Evolutionary conservation across 2,329 filamentous ascomycete genomes (phyloP).

Genomic region (Aureobasidium sp.): DNA sequence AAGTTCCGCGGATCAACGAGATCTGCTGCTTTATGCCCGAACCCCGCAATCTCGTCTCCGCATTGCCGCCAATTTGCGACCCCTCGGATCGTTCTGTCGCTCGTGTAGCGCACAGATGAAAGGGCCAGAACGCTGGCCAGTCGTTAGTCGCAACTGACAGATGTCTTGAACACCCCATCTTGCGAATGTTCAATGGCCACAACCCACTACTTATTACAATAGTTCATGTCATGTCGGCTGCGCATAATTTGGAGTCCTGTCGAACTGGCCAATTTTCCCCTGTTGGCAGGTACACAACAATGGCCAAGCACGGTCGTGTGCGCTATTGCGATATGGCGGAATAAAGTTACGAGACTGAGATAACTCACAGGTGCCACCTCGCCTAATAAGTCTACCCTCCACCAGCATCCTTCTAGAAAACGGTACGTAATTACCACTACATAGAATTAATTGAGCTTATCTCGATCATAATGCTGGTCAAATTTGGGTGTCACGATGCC

Average conservation of each 20-base stretch:
- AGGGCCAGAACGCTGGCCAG: background rate
- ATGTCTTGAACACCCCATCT: background rate
- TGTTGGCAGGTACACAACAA: background rate
- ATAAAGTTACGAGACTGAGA: constrained; percentile 1
- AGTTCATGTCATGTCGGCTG: too few relatives aligned
- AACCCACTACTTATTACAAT: too few relatives aligned
- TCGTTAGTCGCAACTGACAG: background rate
- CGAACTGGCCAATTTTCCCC: background rate
- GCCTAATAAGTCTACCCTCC: background rate
- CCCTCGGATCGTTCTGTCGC: background rate
- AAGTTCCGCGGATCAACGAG: background rate
- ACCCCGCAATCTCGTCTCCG: background rate
- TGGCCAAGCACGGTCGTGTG: background rate
- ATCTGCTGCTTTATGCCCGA: background rate
- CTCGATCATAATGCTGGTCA: background rate
- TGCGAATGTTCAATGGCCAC: too few relatives aligned
- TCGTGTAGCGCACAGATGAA: background rate
- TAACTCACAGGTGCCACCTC: background rate
- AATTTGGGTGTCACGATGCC: background rate
- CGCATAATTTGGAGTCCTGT: background rate
- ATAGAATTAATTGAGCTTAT: background rate
- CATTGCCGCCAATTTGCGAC: background rate
- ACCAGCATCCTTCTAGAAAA: background rate
- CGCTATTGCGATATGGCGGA: background rate
- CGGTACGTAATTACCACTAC: constrained; percentile 5